Evolutionary conservation across 306 rosid species (phyloP).

Genomic region (Cicer arietinum): DNA sequence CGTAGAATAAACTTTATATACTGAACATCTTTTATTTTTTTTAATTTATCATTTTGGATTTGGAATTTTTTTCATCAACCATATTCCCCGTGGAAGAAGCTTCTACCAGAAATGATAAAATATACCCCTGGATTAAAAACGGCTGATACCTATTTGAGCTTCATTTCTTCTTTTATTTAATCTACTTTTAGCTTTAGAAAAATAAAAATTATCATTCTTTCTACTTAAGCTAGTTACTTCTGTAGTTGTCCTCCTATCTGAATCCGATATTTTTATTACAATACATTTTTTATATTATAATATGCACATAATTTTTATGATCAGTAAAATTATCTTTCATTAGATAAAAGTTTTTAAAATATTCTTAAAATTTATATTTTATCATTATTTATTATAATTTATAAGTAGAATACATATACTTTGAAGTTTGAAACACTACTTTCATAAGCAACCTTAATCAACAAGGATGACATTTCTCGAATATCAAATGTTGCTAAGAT

Average conservation of each 20-base stretch:
- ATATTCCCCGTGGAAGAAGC: background rate
- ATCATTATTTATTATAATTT: no score
- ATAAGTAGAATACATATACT: background rate
- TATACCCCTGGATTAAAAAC: background rate
- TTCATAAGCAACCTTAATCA: no score
- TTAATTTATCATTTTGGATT: constrained; percentile 1
- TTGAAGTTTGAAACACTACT: background rate
- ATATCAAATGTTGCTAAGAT: no score
- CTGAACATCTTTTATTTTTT: background rate
- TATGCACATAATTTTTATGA: no score
- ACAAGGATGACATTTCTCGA: no score
- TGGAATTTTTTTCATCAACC: constrained; percentile 21
- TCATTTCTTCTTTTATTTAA: background rate
- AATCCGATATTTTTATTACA: background rate
- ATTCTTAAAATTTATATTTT: no score
- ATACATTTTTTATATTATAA: no score
- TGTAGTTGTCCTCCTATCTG: background rate
- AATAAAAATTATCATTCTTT: background rate
- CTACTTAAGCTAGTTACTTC: background rate
- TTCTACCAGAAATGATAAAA: constrained; percentile 4
- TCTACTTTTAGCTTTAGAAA: no score
- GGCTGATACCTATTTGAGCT: background rate
- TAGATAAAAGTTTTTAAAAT: background rate
- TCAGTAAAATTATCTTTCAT: background rate
- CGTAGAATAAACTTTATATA: background rate